Percentiles rank a stretch among this genome's conserved stretches.
phyloP scores from a whole-genome alignment of 2,329 filamentous ascomycete genomes.

The Scedosporium aurantiacum region DNA sequence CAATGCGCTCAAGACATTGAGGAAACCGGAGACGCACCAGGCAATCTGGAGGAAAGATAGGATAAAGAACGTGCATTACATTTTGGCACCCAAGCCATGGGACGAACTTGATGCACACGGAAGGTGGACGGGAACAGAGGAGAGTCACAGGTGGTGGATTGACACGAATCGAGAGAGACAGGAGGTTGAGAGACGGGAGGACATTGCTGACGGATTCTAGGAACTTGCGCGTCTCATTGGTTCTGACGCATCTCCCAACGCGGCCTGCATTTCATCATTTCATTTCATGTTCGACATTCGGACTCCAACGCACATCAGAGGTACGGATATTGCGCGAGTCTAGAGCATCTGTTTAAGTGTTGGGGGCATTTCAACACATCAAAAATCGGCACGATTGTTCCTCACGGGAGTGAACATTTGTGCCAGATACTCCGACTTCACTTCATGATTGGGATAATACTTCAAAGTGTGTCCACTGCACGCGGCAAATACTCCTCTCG shows the following conservation, averaged over 20 bases:
- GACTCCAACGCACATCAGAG: no score
- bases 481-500: neutral
- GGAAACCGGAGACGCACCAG: constrained; percentile 39
- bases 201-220: constrained; percentile 19
- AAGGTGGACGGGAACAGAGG: constrained; percentile 31
- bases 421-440: neutral
- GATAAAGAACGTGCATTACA: constrained; percentile 53
- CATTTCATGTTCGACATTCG: no score
- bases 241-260: neutral
- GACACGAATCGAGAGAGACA: constrained; percentile 34
- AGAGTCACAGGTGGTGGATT: constrained; percentile 46
- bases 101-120: constrained; percentile 35
- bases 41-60: constrained; percentile 45
- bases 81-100: constrained; percentile 52
- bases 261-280: no score
- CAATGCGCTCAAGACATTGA: constrained; percentile 52
- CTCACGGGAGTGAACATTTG: neutral
- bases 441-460: no score
- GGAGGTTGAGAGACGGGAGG: constrained; percentile 18
- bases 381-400: no score
- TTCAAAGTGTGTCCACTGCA: neutral
- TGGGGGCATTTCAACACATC: no score
- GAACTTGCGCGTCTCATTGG: neutral
- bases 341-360: no score
- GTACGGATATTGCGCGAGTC: no score